A percentile compares a stretch with the other conserved stretches of the same genome.
Conservation (phyloP, 768 basidiomycete genomes). For the Mycena albidolilacea region DNA sequence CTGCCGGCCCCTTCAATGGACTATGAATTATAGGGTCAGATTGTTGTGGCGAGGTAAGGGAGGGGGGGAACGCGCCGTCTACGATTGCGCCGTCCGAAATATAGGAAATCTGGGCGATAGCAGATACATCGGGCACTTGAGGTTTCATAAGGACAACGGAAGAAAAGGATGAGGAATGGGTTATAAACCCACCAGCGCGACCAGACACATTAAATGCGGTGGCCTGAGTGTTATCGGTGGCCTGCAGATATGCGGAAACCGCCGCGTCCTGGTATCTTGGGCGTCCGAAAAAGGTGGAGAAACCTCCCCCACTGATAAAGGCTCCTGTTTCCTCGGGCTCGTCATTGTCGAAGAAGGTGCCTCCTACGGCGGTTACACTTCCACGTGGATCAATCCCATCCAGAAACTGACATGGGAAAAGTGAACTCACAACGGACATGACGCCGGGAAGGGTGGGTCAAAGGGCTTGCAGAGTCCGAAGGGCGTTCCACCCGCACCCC, state of each 20-base stretch:
- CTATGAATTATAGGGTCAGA: too few relatives aligned
- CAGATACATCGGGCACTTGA: too few relatives aligned
- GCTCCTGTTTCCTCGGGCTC: background rate
- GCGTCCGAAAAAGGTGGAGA: background rate
- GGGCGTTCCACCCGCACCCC: background rate
- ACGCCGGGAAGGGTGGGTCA: slow-evolving; percentile 6
- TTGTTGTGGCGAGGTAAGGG: too few relatives aligned
- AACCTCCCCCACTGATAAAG: background rate
- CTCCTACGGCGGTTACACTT: slow-evolving; percentile 11
- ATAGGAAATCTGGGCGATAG: too few relatives aligned
- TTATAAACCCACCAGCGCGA: slow-evolving; percentile 4
- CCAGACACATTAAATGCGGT: slow-evolving; percentile 7
- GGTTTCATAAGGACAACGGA: too few relatives aligned
- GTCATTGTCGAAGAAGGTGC: background rate
- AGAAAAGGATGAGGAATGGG: too few relatives aligned
- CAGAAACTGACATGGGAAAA: background rate
- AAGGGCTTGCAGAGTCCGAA: background rate
- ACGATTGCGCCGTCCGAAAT: too few relatives aligned
- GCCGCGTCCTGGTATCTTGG: background rate
- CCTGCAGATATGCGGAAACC: background rate
- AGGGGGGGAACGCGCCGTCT: too few relatives aligned
- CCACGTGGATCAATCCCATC: too few relatives aligned
- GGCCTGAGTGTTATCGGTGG: background rate
- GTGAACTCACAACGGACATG: slow-evolving; percentile 9
- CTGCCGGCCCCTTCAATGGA: too few relatives aligned